Evolutionary conservation across 352 stramenopile species (phyloP), one percentile per base, ranked within the genome.

Genomic region (Hyaloperonospora brassicae): DNA sequence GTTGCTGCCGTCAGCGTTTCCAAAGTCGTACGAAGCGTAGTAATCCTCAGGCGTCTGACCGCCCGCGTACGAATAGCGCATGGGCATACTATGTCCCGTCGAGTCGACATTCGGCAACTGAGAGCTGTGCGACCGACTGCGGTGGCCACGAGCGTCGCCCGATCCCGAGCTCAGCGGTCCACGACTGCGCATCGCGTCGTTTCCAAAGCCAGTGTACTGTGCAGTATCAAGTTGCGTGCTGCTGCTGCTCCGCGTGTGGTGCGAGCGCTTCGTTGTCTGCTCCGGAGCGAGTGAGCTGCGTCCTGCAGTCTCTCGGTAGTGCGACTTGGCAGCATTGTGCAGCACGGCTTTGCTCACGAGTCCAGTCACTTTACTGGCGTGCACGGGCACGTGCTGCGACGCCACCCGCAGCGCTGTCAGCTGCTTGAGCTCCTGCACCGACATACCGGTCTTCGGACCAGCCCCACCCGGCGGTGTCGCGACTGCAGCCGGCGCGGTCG

Each of bases 351-450:
- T 89, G 61, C 76, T 87, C 52, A 87, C 79, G 23, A 89, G 64
- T 2, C 75, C 77, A 0, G 75, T 86, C 46, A 85, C 78, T 64
- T 87, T 76, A 51, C 60, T 83, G 36, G 84, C 75, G 45, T 82
- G 75, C 30, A 71, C 47, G 24, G 79, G 73, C 8, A 70, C 72
- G 43, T 76, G 86, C 57, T 89, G 79, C 21, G 77, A 87, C 43
- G 79, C 79, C 36, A 93, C 71, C 1, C 82, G 79, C 52, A 93
- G 55, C 51, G 74, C 82, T 49, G 82, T 93, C 10, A 93, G 66
- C 51, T 93, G 82, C 65, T 93, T 93, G 23, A 93, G 68, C 55
- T 93, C 82, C 55, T 93, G 82, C 30, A 93, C 82, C 2, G 82
- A 85, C 82, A 93, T 93, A 25, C 82, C 82, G 0, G 75, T 86